phyloP scores from a whole-genome alignment of 225 moss, liverwort and hornwort genomes.

The Bryoerythrophyllum caledonicum region DNA sequence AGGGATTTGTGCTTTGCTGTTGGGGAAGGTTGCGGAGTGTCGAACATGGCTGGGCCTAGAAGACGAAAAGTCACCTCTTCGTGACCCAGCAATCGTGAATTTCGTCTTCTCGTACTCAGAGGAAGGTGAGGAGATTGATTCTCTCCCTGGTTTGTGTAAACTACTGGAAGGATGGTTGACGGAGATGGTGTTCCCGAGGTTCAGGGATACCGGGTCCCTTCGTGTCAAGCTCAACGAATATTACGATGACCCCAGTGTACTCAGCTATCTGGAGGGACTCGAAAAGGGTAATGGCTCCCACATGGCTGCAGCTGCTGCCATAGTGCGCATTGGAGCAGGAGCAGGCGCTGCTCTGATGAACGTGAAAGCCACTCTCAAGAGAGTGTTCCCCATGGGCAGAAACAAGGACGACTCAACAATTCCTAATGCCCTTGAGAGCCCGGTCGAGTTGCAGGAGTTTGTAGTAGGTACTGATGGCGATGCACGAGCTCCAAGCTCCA shows the following conservation, averaged over 20 bases:
- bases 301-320: constrained; percentile 91
- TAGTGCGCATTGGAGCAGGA: constrained; percentile 78
- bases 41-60: constrained; percentile 83
- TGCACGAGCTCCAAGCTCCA: constrained; percentile 23
- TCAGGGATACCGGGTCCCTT: constrained; percentile 66
- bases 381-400: constrained; percentile 78
- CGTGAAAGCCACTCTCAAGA: constrained; percentile 69
- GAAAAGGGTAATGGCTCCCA: constrained; percentile 79
- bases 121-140: constrained; percentile 61
- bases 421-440: constrained; percentile 36
- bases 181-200: constrained; percentile 86
- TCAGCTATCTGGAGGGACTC: constrained; percentile 64
- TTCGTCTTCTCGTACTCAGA: constrained; percentile 83
- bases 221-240: constrained; percentile 80
- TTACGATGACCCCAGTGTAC: constrained; percentile 83
- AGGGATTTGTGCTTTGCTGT: constrained; percentile 85
- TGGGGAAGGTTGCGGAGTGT: constrained; percentile 89
- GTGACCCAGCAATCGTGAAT: constrained; percentile 78
- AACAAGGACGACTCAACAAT: constrained; percentile 39
- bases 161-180: constrained; percentile 92
- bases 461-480: constrained; percentile 53
- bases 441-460: constrained; percentile 44
- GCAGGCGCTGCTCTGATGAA: constrained; percentile 79
- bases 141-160: constrained; percentile 91
- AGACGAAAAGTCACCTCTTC: constrained; percentile 68